phyloP scores from a whole-genome alignment of 176 grass and related monocot species.

The Carex cristatella region DNA sequence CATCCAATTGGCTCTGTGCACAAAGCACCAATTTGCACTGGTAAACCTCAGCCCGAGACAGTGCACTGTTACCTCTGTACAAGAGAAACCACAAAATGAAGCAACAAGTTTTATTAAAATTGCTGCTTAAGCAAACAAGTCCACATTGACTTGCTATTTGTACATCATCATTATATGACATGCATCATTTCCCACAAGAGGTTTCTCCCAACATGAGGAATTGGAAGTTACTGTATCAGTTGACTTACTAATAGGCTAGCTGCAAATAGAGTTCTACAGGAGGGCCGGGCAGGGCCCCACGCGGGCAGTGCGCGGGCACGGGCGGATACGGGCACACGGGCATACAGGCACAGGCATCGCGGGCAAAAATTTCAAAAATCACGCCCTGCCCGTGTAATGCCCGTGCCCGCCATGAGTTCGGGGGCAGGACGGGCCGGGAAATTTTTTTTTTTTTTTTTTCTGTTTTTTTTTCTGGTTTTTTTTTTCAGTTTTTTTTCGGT shows the following conservation, averaged over 20 bases:
- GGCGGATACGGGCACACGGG: too few species aligned
- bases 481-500: too few species aligned
- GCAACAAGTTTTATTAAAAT: conserved; percentile 5
- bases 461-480: too few species aligned
- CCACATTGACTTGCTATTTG: conserved; percentile 4
- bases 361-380: too few species aligned
- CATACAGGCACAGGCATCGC: too few species aligned
- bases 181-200: not conserved
- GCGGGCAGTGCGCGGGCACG: too few species aligned
- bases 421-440: too few species aligned
- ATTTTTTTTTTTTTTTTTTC: too few species aligned
- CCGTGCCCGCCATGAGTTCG: too few species aligned
- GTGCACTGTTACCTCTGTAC: not conserved
- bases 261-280: too few species aligned
- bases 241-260: not conserved
- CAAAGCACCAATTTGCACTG: conserved; percentile 6
- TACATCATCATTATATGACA: not conserved
- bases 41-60: not conserved
- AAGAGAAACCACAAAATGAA: conserved; percentile 10
- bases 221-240: not conserved
- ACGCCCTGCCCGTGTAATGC: too few species aligned
- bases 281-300: too few species aligned
- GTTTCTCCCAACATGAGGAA: not conserved
- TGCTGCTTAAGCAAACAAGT: not conserved
- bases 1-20: not conserved